Base-by-base conservation (phyloP, 805 yeast species). In the Alloascoidea hylecoeti region DNA sequence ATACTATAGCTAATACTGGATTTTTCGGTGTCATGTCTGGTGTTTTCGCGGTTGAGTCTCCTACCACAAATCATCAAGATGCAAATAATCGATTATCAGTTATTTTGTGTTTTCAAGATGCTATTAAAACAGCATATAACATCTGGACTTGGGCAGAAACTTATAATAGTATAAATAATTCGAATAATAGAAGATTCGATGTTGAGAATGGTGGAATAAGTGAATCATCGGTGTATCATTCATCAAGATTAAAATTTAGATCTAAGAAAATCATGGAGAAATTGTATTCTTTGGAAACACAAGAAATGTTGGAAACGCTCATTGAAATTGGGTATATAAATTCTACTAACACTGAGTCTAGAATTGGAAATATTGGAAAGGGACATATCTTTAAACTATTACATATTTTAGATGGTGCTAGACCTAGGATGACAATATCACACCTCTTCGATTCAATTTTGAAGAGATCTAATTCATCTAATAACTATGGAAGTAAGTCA, bases 401-500 rank as follows among this genome's bases (percentile, higher is more conserved):
- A n/a, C 85, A 82, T 52, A 77, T 81, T 2, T 58, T 88, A 36
- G 96, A 88, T 56, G 89, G 92, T 0, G 80, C 94, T 4, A 72
- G 82, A 44, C 81, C 94, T 0, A 81, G 75, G 40, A 48, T 72
- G 3, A 80, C 94, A 0, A 59, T 85, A 12, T 88, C 94, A 0
- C 68, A 71, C 46, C 58, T 86, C 3, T 62, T 83, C 45, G 64
- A 70, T 40, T 62, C 82, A 0, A 62, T 79, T 19, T 50, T 56
- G 16, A 59, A 73, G 5, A 58, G 79, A 41, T 60, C 71, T 9
- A n/a, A n/a, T 9, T 9, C n/a, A n/a, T 9, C 9, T 23, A 9
- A n/a, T 9, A 23, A 23, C n/a, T 9, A 23, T 9, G n/a, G 9
- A n/a, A 23, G 9, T n/a, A 23, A 23, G 30, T 9, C n/a, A 23